Evolutionary conservation across 1,139 yeast genomes (phyloP), one percentile per base, ranked within the genome.

Genomic region (Saccharomycopsis hybrid): DNA sequence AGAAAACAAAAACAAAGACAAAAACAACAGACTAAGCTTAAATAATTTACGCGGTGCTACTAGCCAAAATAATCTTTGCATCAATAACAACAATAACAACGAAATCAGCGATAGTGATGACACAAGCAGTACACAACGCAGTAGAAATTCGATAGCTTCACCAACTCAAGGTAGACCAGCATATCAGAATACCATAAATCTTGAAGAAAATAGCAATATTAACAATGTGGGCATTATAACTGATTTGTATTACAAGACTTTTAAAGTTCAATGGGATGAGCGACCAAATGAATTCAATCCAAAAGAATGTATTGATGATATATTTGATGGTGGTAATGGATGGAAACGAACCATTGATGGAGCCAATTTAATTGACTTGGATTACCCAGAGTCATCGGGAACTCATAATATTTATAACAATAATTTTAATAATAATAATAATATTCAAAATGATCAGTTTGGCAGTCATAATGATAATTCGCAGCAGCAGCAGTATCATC

Each of bases 201-300:
- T 51, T 33, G 46, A 44, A 3, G 48, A 41, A 11, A 32, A 41
- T 18, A 25, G 50, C 9, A 47, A 49, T 33, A 48, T 51, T 27
- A 45, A 42, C 28, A 45, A 51, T 28, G 30, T 49, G 11, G 46
- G 46, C 5, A 18, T 48, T n/a, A 44, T 48, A 5, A 46, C 47
- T 9, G 36, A 46, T 5, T 38, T 85, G 13, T 77, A 83, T 58
- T 76, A 79, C 54, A 77, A 77, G 57, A 77, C 88, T 1, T 76
- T 83, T 59, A 82, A 83, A 52, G 73, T 85, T 39, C 76, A 86
- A 0, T 88, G 96, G 95, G 89, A 85, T 59, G 79, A 82, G 1
- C 77, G 83, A 52, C 82, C 88, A 13, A 79, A 86, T 47, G 92
- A 85, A 56, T 78, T 75, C 54, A 72, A 84, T 8, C 95, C 96